A percentile compares a stretch with the other conserved stretches of the same genome.
Evolutionary conservation across 202 grass and related monocot species (phyloP).

Genomic region (Zoysia matrella): DNA sequence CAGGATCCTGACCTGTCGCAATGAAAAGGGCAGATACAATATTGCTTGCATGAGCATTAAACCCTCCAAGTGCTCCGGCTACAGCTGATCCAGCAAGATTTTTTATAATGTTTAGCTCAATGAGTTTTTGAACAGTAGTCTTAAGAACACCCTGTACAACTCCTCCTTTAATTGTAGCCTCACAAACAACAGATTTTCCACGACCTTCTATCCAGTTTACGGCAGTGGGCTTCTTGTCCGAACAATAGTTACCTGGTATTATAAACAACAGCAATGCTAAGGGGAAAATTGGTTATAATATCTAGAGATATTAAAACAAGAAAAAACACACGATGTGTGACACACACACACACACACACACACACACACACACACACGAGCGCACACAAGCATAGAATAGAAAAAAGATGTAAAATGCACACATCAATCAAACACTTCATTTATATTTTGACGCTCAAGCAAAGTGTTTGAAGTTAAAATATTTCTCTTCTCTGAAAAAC

Average conservation of each 20-base stretch:
- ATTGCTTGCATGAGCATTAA: conserved; percentile 91
- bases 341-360: no score
- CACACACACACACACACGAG: no score
- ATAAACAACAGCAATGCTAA: not conserved
- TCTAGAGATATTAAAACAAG: not conserved
- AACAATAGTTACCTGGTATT: conserved; percentile 73
- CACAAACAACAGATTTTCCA: conserved; percentile 85
- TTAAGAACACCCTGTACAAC: conserved; percentile 70
- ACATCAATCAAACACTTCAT: not conserved
- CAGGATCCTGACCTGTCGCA: conserved; percentile 87
- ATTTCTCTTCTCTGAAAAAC: conserved; percentile 18
- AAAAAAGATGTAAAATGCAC: not conserved
- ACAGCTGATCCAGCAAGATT: conserved; percentile 84
- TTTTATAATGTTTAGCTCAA: conserved; percentile 80
- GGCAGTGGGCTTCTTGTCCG: conserved; percentile 80
- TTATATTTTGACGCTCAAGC: not conserved
- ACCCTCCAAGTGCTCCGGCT: conserved; percentile 72
- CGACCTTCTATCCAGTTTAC: conserved; percentile 89
- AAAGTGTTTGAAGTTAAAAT: not conserved
- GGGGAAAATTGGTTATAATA: conserved; percentile 1
- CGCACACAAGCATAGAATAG: no score
- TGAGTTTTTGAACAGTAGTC: conserved; percentile 54
- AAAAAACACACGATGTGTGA: no score
- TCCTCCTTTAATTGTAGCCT: conserved; percentile 67
- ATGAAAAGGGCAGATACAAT: conserved; percentile 73